Percentiles rank a stretch among this genome's conserved stretches.
Conservation (phyloP, 73 alveolate genomes). For the Effrenium voratum region DNA sequence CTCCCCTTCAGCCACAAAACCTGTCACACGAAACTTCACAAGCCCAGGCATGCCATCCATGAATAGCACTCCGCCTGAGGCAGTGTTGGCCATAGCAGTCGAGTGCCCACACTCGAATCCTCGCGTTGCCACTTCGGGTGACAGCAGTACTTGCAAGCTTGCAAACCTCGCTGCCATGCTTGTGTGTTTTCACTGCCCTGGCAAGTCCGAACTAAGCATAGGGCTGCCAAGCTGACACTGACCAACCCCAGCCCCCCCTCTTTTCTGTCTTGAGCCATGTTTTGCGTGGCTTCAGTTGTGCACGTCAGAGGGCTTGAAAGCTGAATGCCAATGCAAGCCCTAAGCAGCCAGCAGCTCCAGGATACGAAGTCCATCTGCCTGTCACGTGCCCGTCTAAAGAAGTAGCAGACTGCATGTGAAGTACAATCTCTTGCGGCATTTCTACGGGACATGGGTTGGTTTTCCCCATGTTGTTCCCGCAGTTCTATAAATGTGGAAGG, state of each 20-base stretch:
- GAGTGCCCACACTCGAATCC: slow-evolving; percentile 36
- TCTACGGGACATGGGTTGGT: too few relatives aligned
- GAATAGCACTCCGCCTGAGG: neutral
- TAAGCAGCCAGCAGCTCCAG: too few relatives aligned
- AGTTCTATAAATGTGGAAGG: too few relatives aligned
- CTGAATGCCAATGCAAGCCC: too few relatives aligned
- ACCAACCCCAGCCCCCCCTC: neutral
- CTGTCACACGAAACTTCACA: neutral
- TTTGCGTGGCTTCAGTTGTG: neutral
- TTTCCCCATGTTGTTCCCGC: too few relatives aligned
- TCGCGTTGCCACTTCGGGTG: neutral
- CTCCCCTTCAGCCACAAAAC: slow-evolving; percentile 63
- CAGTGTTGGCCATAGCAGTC: slow-evolving; percentile 40
- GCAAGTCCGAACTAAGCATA: neutral
- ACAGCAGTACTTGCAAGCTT: neutral
- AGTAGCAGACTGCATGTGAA: too few relatives aligned
- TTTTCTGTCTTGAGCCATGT: neutral
- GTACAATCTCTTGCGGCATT: too few relatives aligned
- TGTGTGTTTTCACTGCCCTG: neutral
- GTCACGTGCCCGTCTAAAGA: too few relatives aligned
- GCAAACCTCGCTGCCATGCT: neutral
- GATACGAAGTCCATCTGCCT: too few relatives aligned
- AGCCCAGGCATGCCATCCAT: neutral
- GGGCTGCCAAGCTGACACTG: neutral
- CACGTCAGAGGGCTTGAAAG: too few relatives aligned